Conservation (phyloP, 495 filamentous ascomycete genomes). For the Cercophora newfieldiana region DNA sequence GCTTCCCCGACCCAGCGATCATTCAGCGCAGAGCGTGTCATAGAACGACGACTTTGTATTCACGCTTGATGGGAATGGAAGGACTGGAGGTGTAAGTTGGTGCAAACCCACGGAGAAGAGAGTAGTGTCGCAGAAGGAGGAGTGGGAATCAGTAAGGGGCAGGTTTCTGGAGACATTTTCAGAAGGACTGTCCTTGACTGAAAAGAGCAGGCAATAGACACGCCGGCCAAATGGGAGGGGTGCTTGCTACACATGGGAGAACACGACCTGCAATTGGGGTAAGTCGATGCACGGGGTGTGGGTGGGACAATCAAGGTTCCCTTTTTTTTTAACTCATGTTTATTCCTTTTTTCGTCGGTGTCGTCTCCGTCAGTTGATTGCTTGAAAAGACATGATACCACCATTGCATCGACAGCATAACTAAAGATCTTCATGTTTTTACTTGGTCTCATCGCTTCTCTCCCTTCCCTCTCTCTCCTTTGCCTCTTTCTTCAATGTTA, state of each 20-base stretch:
- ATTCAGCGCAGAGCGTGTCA: slow-evolving; percentile 16
- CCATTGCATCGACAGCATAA: slow-evolving; percentile 42
- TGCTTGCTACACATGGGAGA: neutral
- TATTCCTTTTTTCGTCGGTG: slow-evolving; percentile 28
- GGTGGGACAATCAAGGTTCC: neutral
- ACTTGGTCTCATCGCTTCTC: slow-evolving; percentile 25
- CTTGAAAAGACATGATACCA: slow-evolving; percentile 46
- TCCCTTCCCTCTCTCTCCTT: slow-evolving; percentile 16
- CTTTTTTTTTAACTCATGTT: slow-evolving; percentile 24
- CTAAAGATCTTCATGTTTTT: slow-evolving; percentile 21
- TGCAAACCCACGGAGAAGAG: neutral
- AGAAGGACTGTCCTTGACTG: neutral
- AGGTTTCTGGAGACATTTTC: slow-evolving; percentile 22
- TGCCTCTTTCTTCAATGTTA: slow-evolving; percentile 28
- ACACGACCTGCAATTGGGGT: neutral
- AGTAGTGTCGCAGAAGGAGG: slow-evolving; percentile 7
- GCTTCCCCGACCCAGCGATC: slow-evolving; percentile 38
- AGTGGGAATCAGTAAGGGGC: slow-evolving; percentile 24
- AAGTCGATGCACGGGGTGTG: neutral
- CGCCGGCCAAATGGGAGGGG: neutral
- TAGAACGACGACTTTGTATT: slow-evolving; percentile 22
- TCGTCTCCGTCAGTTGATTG: slow-evolving; percentile 23
- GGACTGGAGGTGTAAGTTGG: neutral
- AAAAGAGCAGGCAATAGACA: neutral
- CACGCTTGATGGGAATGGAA: slow-evolving; percentile 29